Percentiles rank a stretch among this genome's conserved stretches.
Conservation (phyloP, 176 grass and related monocot genomes). For the Saccharum officinarum region DNA sequence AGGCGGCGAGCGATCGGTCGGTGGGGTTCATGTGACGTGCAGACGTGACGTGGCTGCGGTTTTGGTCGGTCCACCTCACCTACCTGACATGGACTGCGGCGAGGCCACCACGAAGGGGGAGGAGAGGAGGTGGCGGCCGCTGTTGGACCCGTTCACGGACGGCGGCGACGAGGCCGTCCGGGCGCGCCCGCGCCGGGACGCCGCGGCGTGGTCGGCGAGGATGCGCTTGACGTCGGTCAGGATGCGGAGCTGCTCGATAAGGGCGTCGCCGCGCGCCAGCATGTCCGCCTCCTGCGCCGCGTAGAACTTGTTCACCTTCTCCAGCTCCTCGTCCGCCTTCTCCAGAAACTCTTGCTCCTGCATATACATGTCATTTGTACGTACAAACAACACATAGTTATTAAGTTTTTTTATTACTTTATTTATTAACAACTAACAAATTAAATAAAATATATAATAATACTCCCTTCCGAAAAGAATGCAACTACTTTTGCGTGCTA, state of each 20-base stretch:
- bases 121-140: constrained; percentile 39
- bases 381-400: too few relatives aligned
- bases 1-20: background rate
- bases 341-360: constrained; percentile 76
- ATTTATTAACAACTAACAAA: too few relatives aligned
- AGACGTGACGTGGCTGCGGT: constrained; percentile 27
- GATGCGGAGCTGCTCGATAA: constrained; percentile 76
- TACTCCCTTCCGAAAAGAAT: too few relatives aligned
- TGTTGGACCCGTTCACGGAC: constrained; percentile 15
- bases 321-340: constrained; percentile 69
- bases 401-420: too few relatives aligned
- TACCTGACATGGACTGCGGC: constrained; percentile 79
- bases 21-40: constrained; percentile 23
- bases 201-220: constrained; percentile 53
- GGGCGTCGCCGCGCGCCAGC: constrained; percentile 54
- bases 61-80: constrained; percentile 10
- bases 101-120: constrained; percentile 40
- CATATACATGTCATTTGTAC: too few relatives aligned
- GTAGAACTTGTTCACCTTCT: constrained; percentile 87
- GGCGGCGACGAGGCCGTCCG: constrained; percentile 5
- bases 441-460: too few relatives aligned
- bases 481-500: too few relatives aligned
- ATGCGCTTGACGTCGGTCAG: constrained; percentile 80
- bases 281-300: constrained; percentile 55
- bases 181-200: background rate